Conservation (phyloP, 495 filamentous ascomycete species). For the Chlorociboria aeruginascens region DNA sequence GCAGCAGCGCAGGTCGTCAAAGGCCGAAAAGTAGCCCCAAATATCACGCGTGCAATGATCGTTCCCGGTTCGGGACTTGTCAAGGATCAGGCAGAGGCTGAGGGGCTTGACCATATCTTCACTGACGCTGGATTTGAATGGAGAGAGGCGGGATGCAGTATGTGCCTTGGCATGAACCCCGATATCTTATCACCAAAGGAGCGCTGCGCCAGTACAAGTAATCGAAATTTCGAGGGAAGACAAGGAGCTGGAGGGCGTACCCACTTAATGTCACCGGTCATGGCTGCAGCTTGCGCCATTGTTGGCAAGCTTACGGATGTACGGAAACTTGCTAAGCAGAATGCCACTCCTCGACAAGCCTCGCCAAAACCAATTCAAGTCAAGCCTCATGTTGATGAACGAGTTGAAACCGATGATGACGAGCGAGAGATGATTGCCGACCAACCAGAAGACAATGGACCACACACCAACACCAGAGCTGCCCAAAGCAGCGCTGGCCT, state of each 20-base stretch:
- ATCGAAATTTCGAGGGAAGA: conserved; percentile 95
- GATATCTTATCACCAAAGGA: conserved; percentile 93
- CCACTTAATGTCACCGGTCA: conserved; percentile 92
- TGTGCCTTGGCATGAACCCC: conserved; percentile 99
- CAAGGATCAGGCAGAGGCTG: conserved; percentile 83
- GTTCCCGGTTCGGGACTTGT: conserved; percentile 92
- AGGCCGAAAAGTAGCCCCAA: conserved; percentile 72
- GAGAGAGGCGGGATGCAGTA: conserved; percentile 95
- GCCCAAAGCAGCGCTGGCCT: conserved; percentile 49
- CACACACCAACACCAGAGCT: conserved; percentile 45
- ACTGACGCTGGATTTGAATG: conserved; percentile 89
- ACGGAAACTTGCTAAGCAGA: conserved; percentile 55
- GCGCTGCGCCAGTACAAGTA: conserved; percentile 88
- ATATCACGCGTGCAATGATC: conserved; percentile 89
- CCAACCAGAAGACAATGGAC: conserved; percentile 55
- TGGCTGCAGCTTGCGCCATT: conserved; percentile 87
- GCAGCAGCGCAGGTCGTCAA: conserved; percentile 76
- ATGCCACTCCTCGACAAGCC: conserved; percentile 39
- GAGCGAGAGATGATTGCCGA: conserved; percentile 66
- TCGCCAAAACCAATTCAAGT: conserved; percentile 21
- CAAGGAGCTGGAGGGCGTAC: conserved; percentile 91
- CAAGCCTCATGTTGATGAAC: conserved; percentile 58
- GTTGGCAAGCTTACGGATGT: conserved; percentile 87
- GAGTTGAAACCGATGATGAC: conserved; percentile 57
- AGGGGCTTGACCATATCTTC: conserved; percentile 91